Evolutionary conservation across 768 basidiomycete genomes (phyloP), one percentile per base, ranked within the genome.

Genomic region (Kondoa subrosea): DNA sequence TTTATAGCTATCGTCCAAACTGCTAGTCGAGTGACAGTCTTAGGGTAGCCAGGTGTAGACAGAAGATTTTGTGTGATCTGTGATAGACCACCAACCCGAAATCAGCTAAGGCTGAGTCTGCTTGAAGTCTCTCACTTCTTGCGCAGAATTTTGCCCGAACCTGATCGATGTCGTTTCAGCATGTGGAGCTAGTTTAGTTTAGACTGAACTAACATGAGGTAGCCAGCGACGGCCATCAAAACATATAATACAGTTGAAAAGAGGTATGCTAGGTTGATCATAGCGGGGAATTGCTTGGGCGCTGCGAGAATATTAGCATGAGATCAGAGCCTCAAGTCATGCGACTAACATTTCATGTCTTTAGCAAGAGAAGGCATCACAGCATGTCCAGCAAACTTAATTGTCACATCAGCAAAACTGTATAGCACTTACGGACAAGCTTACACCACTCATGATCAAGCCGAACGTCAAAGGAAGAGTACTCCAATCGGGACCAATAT

Each of bases 351-450:
- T 69, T 75, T 75, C 92, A 96, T 95, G 77, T 97, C 92, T 73
- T 85, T 82, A 2, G 87, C 90, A 17, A 97, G 77, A 26, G 87
- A 88, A 25, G 92, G 92, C 62, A 97, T 87, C 31, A 92, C 87
- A 16, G 89, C 86, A 75, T 97, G 93, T 1, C 91, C 91, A 1
- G 89, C 85, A 73, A 93, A 92, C 84, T n/a, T n/a, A n/a, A n/a
- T n/a, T 90, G 72, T 56, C 3, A 34, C 31, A 12, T 30, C 29
- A 57, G 58, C 25, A 34, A 67, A 25, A 69, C 30, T 33, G 4
- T 63, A 31, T 50, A 34, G 1, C 14, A 30, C 27, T 16, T 57
- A 1, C 4, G 59, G 27, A 27, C 62, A 67, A 61, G 74, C 83
- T 74, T 75, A 90, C 89, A 17, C 91, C 90, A 4, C 89, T 88